Evolutionary conservation across 768 basidiomycete species (phyloP).

Genomic region (Artomyces pyxidatus): DNA sequence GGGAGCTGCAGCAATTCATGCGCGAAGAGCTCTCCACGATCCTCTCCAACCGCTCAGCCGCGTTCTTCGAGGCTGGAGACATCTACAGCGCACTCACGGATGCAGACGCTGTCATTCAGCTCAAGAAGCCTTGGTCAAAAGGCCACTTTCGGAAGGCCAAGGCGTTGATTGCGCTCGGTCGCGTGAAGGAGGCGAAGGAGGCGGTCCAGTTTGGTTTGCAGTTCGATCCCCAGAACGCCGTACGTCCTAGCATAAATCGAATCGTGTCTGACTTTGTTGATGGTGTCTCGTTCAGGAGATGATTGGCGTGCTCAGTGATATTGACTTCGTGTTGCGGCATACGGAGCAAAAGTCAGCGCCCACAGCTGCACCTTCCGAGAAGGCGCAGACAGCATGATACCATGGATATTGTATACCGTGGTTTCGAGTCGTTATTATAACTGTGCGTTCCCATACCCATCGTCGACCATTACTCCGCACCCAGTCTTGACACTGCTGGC

Average conservation of each 20-base stretch:
- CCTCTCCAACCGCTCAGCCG: slow-evolving; percentile 87
- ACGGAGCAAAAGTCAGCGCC: too few relatives aligned
- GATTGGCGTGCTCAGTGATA: slow-evolving; percentile 12
- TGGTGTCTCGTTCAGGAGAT: slow-evolving; percentile 10
- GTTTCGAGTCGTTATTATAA: too few relatives aligned
- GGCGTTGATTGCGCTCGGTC: slow-evolving; percentile 68
- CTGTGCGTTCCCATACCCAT: too few relatives aligned
- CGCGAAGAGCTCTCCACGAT: slow-evolving; percentile 88
- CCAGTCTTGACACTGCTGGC: too few relatives aligned
- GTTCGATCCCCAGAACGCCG: slow-evolving; percentile 67
- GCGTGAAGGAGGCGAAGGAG: slow-evolving; percentile 69
- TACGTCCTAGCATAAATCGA: slow-evolving; percentile 21
- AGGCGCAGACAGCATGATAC: too few relatives aligned
- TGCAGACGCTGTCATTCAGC: slow-evolving; percentile 80
- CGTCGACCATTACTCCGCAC: too few relatives aligned
- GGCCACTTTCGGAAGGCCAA: slow-evolving; percentile 94
- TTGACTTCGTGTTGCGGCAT: slow-evolving; percentile 9
- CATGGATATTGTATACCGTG: too few relatives aligned
- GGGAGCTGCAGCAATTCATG: slow-evolving; percentile 78
- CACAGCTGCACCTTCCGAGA: too few relatives aligned
- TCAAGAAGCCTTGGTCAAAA: slow-evolving; percentile 88
- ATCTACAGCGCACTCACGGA: slow-evolving; percentile 75
- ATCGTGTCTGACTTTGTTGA: neutral
- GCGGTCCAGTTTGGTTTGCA: slow-evolving; percentile 77
- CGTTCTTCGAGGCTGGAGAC: slow-evolving; percentile 71